A percentile compares a stretch with the other conserved stretches of the same genome.
Conservation (phyloP, 2,329 filamentous ascomycete genomes). For the Lojkania enalia region DNA sequence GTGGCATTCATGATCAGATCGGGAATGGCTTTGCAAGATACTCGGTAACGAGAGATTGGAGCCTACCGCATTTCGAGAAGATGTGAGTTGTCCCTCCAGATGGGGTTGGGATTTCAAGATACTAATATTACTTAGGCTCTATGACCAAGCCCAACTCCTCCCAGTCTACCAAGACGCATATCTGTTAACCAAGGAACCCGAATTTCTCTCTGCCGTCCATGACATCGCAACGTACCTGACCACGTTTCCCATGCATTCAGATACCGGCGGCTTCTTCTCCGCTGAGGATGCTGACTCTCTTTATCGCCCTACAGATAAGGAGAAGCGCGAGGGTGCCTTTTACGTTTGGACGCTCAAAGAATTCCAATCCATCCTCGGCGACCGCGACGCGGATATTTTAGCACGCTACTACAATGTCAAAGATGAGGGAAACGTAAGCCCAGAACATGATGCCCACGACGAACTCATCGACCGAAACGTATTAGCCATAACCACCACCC, state of each 20-base stretch:
- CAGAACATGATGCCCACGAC: constrained; percentile 83
- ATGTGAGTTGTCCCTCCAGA: constrained; percentile 59
- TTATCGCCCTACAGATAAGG: constrained; percentile 71
- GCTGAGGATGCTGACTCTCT: constrained; percentile 90
- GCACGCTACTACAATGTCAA: constrained; percentile 84
- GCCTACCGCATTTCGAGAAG: constrained; percentile 94
- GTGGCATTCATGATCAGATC: constrained; percentile 74
- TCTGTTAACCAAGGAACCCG: constrained; percentile 66
- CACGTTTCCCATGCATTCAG: constrained; percentile 66
- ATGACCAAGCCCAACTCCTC: constrained; percentile 86
- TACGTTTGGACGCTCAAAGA: constrained; percentile 93
- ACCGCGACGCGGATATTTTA: constrained; percentile 70
- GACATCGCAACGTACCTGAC: constrained; percentile 89
- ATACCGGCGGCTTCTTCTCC: constrained; percentile 77
- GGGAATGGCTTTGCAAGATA: constrained; percentile 82
- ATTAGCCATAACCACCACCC: constrained; percentile 69
- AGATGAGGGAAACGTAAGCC: constrained; percentile 82
- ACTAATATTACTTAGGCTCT: constrained; percentile 56
- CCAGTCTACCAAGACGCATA: constrained; percentile 86
- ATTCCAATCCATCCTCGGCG: constrained; percentile 74
- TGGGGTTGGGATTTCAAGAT: background rate
- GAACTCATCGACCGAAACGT: constrained; percentile 96
- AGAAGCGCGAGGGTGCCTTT: constrained; percentile 88
- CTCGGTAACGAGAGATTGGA: constrained; percentile 90
- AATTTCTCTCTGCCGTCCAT: constrained; percentile 76